Evolutionary conservation across 495 filamentous ascomycete species (phyloP).

Genomic region (Trichocladium uniseriatum): DNA sequence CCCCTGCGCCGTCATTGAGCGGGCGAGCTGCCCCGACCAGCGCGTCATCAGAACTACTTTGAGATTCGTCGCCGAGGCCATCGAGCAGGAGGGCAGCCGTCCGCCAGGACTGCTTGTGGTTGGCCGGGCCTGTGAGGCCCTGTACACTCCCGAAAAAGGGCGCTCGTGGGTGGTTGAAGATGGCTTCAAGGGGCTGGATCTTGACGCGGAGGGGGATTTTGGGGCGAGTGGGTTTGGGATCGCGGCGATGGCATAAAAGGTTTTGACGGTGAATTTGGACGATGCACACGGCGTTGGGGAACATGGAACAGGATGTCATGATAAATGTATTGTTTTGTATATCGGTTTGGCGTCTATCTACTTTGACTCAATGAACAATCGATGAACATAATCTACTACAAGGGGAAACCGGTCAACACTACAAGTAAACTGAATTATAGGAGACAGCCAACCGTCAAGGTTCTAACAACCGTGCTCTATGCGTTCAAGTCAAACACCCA

Average conservation of each 20-base stretch:
- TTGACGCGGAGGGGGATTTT: conserved; percentile 14
- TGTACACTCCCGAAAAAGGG: conserved; percentile 45
- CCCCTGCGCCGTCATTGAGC: conserved; percentile 86
- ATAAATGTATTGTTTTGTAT: neutral
- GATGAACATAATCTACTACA: no score
- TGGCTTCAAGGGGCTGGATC: conserved; percentile 59
- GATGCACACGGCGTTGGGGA: no score
- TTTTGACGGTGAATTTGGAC: neutral
- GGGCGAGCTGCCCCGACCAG: conserved; percentile 92
- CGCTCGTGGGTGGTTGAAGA: conserved; percentile 83
- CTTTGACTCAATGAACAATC: no score
- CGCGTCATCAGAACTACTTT: conserved; percentile 82
- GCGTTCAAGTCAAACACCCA: neutral
- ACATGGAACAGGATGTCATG: no score
- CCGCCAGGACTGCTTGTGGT: conserved; percentile 90
- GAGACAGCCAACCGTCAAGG: no score
- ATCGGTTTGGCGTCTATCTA: no score
- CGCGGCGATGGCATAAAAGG: conserved; percentile 6
- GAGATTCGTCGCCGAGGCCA: conserved; percentile 64
- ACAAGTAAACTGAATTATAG: no score
- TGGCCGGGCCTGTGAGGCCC: conserved; percentile 70
- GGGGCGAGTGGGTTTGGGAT: conserved; percentile 6
- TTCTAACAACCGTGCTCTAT: no score
- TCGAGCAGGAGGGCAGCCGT: conserved; percentile 81
- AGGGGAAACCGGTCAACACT: no score